These are phyloP conservation scores for Pythium rishiriense DNA, from an alignment of 352 stramenopile species.

Conservation along the genomic window DNA sequence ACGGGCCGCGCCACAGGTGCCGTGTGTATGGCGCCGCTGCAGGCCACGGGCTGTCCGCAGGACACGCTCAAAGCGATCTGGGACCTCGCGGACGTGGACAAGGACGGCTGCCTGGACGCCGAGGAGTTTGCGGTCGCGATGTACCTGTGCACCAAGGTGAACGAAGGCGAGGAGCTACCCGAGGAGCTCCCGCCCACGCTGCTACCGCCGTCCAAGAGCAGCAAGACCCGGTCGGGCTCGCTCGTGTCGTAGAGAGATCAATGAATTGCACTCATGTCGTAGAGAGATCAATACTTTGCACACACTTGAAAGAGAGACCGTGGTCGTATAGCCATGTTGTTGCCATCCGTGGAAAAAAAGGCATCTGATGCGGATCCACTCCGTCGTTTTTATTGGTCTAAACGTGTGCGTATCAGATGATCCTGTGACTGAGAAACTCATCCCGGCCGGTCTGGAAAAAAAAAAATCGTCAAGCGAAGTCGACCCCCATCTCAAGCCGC, in stretches of 20 bases:
- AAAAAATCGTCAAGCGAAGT: not conserved
- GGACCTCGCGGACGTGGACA: constrained; percentile 90
- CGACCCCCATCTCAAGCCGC: not conserved
- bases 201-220: constrained; percentile 55
- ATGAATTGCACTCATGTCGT: constrained; percentile 13
- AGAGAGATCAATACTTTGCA: not conserved
- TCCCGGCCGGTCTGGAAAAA: too few species aligned
- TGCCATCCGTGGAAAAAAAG: too few species aligned
- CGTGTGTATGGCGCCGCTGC: constrained; percentile 79
- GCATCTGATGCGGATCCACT: too few species aligned
- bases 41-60: constrained; percentile 60
- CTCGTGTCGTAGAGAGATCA: constrained; percentile 7
- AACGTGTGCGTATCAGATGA: too few species aligned
- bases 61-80: constrained; percentile 85
- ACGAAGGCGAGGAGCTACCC: constrained; percentile 74
- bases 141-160: constrained; percentile 78
- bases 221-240: constrained; percentile 21
- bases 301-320: not conserved
- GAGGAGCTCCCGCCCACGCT: constrained; percentile 49
- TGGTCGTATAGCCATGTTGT: not conserved
- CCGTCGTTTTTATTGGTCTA: too few species aligned
- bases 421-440: too few species aligned
- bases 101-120: constrained; percentile 83
- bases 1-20: constrained; percentile 58
- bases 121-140: constrained; percentile 92